Percentiles rank a stretch among this genome's conserved stretches.
These are phyloP conservation scores for Metarhizium guizhouense DNA, from an alignment of 2,329 filamentous ascomycete genomes.

Conservation along the genomic window DNA sequence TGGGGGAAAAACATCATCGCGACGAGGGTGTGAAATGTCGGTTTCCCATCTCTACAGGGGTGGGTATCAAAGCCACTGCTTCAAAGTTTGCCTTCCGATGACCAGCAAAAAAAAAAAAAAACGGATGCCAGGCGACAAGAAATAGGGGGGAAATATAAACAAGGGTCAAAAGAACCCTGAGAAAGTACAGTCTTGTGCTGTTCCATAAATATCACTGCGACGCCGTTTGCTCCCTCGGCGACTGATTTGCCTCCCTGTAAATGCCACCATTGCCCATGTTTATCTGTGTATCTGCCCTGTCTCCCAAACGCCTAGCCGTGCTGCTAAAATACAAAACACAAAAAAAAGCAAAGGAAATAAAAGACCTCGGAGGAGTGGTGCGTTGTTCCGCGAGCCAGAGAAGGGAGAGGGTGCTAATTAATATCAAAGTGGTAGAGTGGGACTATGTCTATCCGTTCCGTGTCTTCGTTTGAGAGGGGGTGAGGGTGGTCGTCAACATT, in stretches of 20 bases:
- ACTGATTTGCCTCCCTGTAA: neutral
- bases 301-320: slow-evolving; percentile 4
- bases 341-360: neutral
- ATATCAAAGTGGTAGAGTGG: neutral
- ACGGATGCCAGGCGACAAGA: neutral
- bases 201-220: neutral
- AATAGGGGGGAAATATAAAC: neutral
- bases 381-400: neutral
- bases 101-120: neutral
- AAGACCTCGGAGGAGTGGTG: neutral
- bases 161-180: neutral
- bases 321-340: neutral
- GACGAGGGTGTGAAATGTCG: neutral
- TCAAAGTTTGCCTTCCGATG: neutral
- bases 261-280: neutral
- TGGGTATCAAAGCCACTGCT: neutral
- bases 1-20: neutral
- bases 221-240: neutral
- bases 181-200: neutral
- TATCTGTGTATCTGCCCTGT: slow-evolving; percentile 1
- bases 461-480: slow-evolving; percentile 1
- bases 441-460: slow-evolving; percentile 1
- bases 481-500: slow-evolving; percentile 1
- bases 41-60: neutral
- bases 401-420: neutral